These are phyloP conservation scores for Nicotiana obtusifolia DNA, from an alignment of 257 asterid species.

Conservation along the genomic window DNA sequence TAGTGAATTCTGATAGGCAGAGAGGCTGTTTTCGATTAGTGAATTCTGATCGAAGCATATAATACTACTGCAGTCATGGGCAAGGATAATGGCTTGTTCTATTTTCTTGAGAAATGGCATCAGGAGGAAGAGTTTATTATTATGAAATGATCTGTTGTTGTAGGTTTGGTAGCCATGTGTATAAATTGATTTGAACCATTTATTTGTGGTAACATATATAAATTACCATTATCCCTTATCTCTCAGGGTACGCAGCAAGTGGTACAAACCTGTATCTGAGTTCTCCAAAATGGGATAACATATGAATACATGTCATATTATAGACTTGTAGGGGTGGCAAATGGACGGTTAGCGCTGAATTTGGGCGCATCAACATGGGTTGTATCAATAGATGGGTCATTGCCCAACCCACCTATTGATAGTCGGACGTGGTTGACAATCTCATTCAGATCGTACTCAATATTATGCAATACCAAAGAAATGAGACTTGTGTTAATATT, in stretches of 20 bases:
- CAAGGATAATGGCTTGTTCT: background rate
- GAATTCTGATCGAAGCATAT: background rate
- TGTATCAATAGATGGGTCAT: too few species aligned
- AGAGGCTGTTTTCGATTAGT: too few species aligned
- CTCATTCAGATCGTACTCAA: background rate
- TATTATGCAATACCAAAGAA: background rate
- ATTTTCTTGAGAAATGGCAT: background rate
- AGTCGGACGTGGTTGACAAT: background rate
- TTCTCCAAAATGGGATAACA: background rate
- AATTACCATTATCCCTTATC: background rate
- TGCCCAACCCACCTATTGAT: background rate
- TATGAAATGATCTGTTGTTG: background rate
- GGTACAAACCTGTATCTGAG: background rate
- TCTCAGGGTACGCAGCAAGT: background rate
- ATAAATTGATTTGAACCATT: background rate
- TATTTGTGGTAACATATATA: background rate
- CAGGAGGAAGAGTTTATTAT: background rate
- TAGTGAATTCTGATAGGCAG: background rate
- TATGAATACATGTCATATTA: background rate
- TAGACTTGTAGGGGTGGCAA: background rate
- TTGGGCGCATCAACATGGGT: too few species aligned
- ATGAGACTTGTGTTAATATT: background rate
- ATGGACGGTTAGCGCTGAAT: too few species aligned
- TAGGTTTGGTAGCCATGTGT: background rate
- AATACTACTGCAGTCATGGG: background rate